Evolutionary conservation across 352 stramenopile genomes (phyloP).

Genomic region (Globisporangium middletonii): DNA sequence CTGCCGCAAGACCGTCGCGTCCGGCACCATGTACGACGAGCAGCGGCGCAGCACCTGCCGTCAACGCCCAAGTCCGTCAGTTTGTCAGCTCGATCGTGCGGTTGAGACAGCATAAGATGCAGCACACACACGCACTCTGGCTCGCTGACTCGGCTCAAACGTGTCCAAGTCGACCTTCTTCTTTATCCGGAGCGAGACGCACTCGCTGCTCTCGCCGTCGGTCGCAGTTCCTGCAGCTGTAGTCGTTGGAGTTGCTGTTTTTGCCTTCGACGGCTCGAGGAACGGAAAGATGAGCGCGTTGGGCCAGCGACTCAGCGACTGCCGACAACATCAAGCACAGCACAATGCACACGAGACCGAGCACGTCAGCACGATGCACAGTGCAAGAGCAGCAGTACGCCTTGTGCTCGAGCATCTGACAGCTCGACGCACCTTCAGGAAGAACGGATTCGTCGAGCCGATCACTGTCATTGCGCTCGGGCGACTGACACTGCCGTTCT

Average conservation of each 20-base stretch:
- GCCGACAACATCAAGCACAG: neutral
- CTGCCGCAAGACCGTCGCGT: conserved; percentile 57
- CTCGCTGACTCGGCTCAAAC: conserved; percentile 23
- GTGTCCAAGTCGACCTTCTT: conserved; percentile 38
- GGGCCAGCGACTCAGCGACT: conserved; percentile 73
- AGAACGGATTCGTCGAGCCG: conserved; percentile 85
- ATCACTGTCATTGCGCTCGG: conserved; percentile 54
- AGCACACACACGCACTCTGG: conserved; percentile 7
- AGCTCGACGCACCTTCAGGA: conserved; percentile 56
- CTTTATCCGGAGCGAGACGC: conserved; percentile 50
- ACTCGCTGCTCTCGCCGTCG: conserved; percentile 25
- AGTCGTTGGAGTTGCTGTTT: neutral
- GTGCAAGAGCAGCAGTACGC: neutral
- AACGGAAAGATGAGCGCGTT: conserved; percentile 80
- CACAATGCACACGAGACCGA: neutral
- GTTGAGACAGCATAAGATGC: neutral
- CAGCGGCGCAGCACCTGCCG: conserved; percentile 54
- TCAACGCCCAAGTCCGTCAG: neutral
- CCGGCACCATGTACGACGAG: conserved; percentile 44
- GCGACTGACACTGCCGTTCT: conserved; percentile 44
- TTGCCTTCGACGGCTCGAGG: conserved; percentile 26
- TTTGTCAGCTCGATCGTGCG: neutral
- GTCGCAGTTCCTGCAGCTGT: neutral
- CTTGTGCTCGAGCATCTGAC: neutral
- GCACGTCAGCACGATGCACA: neutral